A percentile compares a stretch with the other conserved stretches of the same genome.
Evolutionary conservation across 2,329 filamentous ascomycete genomes (phyloP).

Genomic region (Pseudophaeomoniella oleicola): DNA sequence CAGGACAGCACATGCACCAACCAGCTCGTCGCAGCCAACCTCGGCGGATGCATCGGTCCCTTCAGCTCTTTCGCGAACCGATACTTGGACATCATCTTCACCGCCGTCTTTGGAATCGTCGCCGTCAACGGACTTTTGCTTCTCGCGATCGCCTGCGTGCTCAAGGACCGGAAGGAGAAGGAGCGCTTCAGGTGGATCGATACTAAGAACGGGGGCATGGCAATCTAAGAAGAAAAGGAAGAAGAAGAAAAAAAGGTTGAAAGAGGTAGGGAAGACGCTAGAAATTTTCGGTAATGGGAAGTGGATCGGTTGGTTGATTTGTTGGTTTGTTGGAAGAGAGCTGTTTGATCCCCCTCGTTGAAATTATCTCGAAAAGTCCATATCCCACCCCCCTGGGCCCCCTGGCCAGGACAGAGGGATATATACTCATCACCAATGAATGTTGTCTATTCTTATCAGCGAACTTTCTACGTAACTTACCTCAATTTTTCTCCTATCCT

Average conservation of each 20-base stretch:
- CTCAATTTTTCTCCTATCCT: too few relatives aligned
- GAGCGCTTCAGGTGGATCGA: constrained; percentile 69
- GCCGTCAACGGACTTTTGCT: constrained; percentile 53
- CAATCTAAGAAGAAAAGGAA: too few relatives aligned
- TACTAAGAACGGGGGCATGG: constrained; percentile 52
- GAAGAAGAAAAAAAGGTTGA: background rate
- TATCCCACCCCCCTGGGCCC: too few relatives aligned
- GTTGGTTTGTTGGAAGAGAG: too few relatives aligned
- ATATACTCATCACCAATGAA: too few relatives aligned
- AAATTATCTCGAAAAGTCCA: too few relatives aligned
- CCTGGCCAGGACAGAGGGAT: too few relatives aligned
- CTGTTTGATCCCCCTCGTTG: too few relatives aligned
- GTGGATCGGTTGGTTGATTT: too few relatives aligned
- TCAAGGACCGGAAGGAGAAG: constrained; percentile 69
- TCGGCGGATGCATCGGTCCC: constrained; percentile 53
- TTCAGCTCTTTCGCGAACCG: constrained; percentile 56
- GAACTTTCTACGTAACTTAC: too few relatives aligned
- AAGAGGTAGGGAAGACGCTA: background rate
- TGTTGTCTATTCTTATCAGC: too few relatives aligned
- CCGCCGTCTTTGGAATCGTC: constrained; percentile 64
- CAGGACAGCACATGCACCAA: constrained; percentile 54
- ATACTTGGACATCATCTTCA: constrained; percentile 65
- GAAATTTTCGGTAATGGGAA: background rate
- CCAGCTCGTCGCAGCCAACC: constrained; percentile 53
- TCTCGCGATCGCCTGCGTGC: constrained; percentile 56